These are phyloP conservation scores for Lodderomyces parapsilosis DNA, from an alignment of 1,139 yeast species.

Conservation along the genomic window DNA sequence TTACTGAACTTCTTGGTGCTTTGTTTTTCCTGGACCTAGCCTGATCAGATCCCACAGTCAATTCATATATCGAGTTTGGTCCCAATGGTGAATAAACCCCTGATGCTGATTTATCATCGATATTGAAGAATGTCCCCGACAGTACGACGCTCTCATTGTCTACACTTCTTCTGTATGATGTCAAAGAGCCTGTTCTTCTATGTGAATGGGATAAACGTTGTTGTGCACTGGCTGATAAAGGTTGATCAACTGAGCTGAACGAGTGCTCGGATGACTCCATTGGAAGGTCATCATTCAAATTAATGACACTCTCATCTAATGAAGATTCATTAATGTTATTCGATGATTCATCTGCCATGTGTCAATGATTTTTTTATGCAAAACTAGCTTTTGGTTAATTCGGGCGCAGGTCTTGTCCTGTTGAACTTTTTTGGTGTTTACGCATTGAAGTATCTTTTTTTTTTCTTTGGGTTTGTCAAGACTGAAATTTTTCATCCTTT, in stretches of 20 bases:
- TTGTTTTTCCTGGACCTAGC: slow-evolving; percentile 36
- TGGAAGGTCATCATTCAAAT: slow-evolving; percentile 42
- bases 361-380: neutral
- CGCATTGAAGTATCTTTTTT: neutral
- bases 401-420: neutral
- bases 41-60: slow-evolving; percentile 59
- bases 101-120: slow-evolving; percentile 19
- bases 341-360: slow-evolving; percentile 16
- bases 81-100: slow-evolving; percentile 61
- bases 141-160: slow-evolving; percentile 38
- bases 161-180: slow-evolving; percentile 28
- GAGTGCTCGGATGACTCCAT: slow-evolving; percentile 23
- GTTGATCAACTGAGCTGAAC: slow-evolving; percentile 7
- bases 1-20: slow-evolving; percentile 32
- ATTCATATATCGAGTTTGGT: slow-evolving; percentile 74
- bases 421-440: neutral
- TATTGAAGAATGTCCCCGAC: slow-evolving; percentile 32
- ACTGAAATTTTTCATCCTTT: neutral
- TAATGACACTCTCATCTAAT: slow-evolving; percentile 28
- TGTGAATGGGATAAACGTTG: slow-evolving; percentile 7
- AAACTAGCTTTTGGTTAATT: neutral
- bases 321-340: slow-evolving; percentile 22
- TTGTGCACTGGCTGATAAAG: neutral
- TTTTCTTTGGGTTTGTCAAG: neutral
- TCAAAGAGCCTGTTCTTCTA: slow-evolving; percentile 21